Evolutionary conservation across 2,329 filamentous ascomycete species (phyloP).

Genomic region (Colletotrichum eleusines): DNA sequence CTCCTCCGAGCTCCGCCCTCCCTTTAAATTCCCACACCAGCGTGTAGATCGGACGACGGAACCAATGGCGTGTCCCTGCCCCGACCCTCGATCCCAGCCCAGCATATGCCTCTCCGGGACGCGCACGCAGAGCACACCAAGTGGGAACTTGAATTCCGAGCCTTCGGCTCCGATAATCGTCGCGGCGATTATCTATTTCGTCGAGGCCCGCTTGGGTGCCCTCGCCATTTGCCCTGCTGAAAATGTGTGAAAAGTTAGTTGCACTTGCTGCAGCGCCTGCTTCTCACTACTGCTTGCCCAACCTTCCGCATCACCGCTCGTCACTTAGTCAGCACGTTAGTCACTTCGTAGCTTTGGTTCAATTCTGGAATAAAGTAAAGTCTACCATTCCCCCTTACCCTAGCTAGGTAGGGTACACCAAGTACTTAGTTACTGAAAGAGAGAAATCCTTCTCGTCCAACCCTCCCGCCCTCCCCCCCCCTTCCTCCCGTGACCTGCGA

Average conservation of each 20-base stretch:
- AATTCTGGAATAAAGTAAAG: not conserved
- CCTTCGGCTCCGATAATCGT: constrained; percentile 19
- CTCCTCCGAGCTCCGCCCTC: no score
- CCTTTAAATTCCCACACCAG: not conserved
- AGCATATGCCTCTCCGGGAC: not conserved
- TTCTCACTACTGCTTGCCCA: not conserved
- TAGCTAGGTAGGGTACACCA: no score
- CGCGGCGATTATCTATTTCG: not conserved
- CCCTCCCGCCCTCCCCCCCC: no score
- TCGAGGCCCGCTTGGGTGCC: not conserved
- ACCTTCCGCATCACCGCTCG: not conserved
- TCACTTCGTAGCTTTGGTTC: not conserved
- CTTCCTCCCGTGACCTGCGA: no score
- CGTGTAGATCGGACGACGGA: constrained; percentile 25
- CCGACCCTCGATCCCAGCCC: constrained; percentile 16
- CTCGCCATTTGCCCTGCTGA: not conserved
- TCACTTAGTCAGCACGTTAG: not conserved
- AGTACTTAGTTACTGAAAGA: not conserved
- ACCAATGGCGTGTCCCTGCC: constrained; percentile 7
- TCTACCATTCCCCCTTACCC: constrained; percentile 2
- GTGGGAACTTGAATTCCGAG: constrained; percentile 29
- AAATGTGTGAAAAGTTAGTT: not conserved
- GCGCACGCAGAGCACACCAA: not conserved
- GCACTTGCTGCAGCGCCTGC: no score
- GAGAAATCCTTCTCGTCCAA: not conserved